Base-by-base conservation (phyloP, 1,284 basidiomycete genomes). In the Cryptococcus sp. region DNA sequence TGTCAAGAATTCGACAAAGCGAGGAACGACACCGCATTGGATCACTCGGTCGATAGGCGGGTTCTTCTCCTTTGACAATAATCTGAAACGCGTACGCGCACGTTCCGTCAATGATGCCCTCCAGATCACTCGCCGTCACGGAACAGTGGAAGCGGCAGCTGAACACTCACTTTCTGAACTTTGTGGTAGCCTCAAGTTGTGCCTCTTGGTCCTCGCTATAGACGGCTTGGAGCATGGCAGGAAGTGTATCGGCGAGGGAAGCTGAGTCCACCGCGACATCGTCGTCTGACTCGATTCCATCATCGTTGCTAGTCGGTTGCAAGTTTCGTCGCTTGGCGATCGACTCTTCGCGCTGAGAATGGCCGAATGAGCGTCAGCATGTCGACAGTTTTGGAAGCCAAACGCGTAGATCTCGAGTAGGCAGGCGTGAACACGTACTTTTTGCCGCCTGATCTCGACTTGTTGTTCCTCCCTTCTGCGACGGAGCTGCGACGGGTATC, bases 21-120 rank as follows among this genome's bases (percentile, higher is more conserved):
- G 91, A 60, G 93, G 90, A 40, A 99, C 93, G 54, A 99, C 95
- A 61, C 92, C 91, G 79, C 93, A 96, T 72, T 93, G 91, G 78
- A 99, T 99, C 69, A 99, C 96, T 74, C 88, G 88, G 80, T 99
- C 96, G 78, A 99, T 99, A n/a, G 95, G 95, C 41, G 95, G 95
- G 79, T 98, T 99, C 84, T 94, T 95, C 83, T 99, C 95, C 84
- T 99, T 99, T 69, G 95, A 98, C 60, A 99, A 86, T 48, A 96
- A 84, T 78, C 76, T 78, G 49, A 13, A 23, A 25, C 15, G 38
- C 40, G 47, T 41, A 31, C 62, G 46, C 62, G 59, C 54, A 19
- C 19, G 11, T 45, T 5, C 17, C 11, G 40, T 20, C 51, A 44
- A 23, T 10, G 25, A 7, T 5, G 20, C 16, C 45, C 27, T 16